These are phyloP conservation scores for Brassica carinata DNA, from an alignment of 345 rosid genomes.

Conservation along the genomic window DNA sequence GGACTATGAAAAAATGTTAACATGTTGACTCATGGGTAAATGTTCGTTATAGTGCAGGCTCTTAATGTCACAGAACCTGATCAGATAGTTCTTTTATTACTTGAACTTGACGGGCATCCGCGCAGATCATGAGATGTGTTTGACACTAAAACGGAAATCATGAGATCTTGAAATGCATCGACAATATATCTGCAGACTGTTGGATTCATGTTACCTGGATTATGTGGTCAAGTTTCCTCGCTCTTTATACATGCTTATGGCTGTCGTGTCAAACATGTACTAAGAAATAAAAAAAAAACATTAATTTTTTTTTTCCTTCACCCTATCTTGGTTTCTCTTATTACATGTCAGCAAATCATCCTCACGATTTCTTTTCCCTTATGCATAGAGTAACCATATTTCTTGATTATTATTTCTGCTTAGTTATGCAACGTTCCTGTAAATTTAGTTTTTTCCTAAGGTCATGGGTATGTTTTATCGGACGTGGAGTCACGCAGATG, in stretches of 20 bases:
- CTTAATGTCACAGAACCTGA: constrained; percentile 74
- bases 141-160: constrained; percentile 87
- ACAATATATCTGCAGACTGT: constrained; percentile 57
- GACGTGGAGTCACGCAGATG: too few relatives aligned
- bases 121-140: constrained; percentile 71
- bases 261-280: constrained; percentile 79
- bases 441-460: too few relatives aligned
- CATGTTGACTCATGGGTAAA: background rate
- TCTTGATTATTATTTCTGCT: too few relatives aligned
- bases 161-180: constrained; percentile 82
- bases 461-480: too few relatives aligned
- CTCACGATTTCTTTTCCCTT: constrained; percentile 12
- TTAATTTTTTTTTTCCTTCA: background rate
- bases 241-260: constrained; percentile 85
- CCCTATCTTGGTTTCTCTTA: constrained; percentile 16
- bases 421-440: too few relatives aligned
- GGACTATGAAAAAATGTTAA: background rate
- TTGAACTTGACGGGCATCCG: constrained; percentile 60
- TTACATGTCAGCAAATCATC: background rate
- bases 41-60: constrained; percentile 48
- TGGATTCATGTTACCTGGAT: constrained; percentile 59
- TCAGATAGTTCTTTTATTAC: constrained; percentile 62
- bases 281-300: background rate
- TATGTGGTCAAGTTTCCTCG: constrained; percentile 60
- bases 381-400: constrained; percentile 42